Evolutionary conservation across 139 green algal species (phyloP), one percentile per base, ranked within the genome.

Genomic region (Picochlorum sp.): DNA sequence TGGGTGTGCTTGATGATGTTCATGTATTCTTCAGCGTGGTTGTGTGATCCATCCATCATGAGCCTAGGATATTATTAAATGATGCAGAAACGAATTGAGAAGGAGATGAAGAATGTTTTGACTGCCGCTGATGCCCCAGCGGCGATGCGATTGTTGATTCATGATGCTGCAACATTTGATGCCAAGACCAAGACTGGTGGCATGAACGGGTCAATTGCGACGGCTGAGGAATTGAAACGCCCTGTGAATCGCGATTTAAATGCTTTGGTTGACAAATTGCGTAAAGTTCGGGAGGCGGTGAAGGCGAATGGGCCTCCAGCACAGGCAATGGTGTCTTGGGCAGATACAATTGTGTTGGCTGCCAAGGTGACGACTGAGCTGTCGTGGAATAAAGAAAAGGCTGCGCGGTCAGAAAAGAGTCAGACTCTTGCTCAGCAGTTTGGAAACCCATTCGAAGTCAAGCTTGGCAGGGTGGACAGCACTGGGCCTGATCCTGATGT

Each of bases 161-260:
- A 82, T 44, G 87, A 95, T 61, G 88, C 87, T 4, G 77, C 51
- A 8, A 88, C 81, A 0, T 94, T 85, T 62, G 83, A 95, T 61
- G 37, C 68, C 2, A 71, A 45, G 2, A 85, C 75, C 49, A 81
- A 82, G 57, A 89, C 77, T 0, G 88, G 88, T 41, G 88, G 88
- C 28, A 49, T 85, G 10, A 79, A 94, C 52, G 88, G 87, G 9
- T 90, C 83, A 45, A 83, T 94, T 28, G 57, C 87, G 3, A 60
- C 82, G 16, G 68, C 73, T n/a, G 84, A 89, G 57, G 87, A 94
- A 77, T 62, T 87, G 41, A 45, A 49, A 18, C 64, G 87, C 1
- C 73, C 78, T 1, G 87, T 90, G 67, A 95, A 93, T 65, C 69
- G 72, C 1, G 62, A 34, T 23, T 70, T 95, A 13, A 81, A 85